Conservation (phyloP, 2,329 filamentous ascomycete species). For the Aspergillus awamori region DNA sequence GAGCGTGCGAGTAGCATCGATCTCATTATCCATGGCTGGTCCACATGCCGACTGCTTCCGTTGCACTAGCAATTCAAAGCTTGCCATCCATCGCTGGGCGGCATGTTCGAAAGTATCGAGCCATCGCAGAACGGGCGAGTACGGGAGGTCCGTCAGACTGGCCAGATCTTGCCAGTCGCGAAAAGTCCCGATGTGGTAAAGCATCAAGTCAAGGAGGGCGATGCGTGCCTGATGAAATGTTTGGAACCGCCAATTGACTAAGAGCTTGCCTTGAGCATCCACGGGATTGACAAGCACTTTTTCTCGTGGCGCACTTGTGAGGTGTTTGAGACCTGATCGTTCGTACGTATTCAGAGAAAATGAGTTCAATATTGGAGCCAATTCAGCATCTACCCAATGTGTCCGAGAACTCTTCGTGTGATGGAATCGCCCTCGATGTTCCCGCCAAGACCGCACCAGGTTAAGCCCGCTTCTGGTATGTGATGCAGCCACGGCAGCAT, state of each 20-base stretch:
- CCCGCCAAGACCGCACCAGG: conserved; percentile 19
- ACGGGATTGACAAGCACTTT: neutral
- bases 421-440: neutral
- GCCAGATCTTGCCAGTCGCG: conserved; percentile 1
- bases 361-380: conserved; percentile 21
- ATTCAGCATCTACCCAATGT: conserved; percentile 22
- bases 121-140: neutral
- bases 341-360: conserved; percentile 21
- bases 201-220: conserved; percentile 20
- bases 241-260: conserved; percentile 16
- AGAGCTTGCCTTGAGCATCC: conserved; percentile 6
- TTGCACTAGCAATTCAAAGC: conserved; percentile 16
- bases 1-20: conserved; percentile 19
- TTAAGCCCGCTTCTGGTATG: conserved; percentile 23
- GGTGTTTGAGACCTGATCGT: neutral
- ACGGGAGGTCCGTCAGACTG: neutral
- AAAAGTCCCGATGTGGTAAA: conserved; percentile 8
- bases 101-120: neutral
- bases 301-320: neutral
- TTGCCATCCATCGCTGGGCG: conserved; percentile 12
- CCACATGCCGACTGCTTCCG: conserved; percentile 11
- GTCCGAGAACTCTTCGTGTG: neutral
- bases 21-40: conserved; percentile 9
- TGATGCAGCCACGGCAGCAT: conserved; percentile 29
- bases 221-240: conserved; percentile 16